Base-by-base conservation (phyloP, 495 filamentous ascomycete species). In the Xylaria intraflava region DNA sequence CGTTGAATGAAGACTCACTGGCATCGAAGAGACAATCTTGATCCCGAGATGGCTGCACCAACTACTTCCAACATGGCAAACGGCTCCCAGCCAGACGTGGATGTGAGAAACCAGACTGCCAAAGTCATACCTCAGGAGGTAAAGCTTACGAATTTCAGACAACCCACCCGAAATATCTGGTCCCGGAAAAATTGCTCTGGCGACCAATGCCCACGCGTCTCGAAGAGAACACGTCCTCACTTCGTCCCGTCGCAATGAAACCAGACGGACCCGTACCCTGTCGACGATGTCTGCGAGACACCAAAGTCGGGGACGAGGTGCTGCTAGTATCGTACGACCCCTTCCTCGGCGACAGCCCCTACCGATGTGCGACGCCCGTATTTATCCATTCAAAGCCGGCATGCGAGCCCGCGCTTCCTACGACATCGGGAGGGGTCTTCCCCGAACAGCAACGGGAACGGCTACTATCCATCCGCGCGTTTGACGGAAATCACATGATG, bases 331-430 rank as follows among this genome's bases (percentile, higher is more conserved):
- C 50, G 1, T 53, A 53, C 41, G 41, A 53, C 41, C 50, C 50
- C 30, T 53, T 53, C 50, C 50, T 53, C n/a, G 50, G 50, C 50
- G 38, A 53, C 17, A 53, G 50, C 14, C 50, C 50, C 30, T 39
- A 53, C 30, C 50, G 38, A 36, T 29, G 33, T 38, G 41, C 50
- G 12, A 31, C 50, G 41, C 41, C 50, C 41, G 46, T 53, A 29
- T 53, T 26, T 41, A 31, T 53, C 17, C 50, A 53, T 16, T 38
- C 50, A 7, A 46, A 46, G 31, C 20, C 41, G 26, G 19, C 40
- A 2, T 53, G 50, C 30, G 22, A 36, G 20, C 39, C 22, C 30
- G 50, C 41, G 3, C 22, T 20, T 11, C 23, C 46, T n/a, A 40
- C 40, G 7, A 11, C 41, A 19, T 45, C 50, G 2, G 50, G 50